phyloP scores from a whole-genome alignment of 306 rosid species.

The Lupinus albus region DNA sequence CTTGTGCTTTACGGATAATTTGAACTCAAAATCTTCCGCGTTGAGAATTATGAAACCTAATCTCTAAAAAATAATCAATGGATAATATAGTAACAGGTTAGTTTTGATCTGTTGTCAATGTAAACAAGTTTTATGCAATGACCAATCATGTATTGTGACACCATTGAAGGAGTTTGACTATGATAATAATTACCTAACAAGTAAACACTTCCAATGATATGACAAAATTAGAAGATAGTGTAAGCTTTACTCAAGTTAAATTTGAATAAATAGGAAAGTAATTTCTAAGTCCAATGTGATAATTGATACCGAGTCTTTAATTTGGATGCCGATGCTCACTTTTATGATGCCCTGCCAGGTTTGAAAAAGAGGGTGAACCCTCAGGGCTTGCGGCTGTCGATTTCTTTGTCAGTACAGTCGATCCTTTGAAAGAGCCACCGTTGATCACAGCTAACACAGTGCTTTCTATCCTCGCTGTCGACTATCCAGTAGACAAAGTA shows the following conservation, averaged over 20 bases:
- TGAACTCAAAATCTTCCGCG: background rate
- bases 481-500: slow-evolving; percentile 93
- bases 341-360: slow-evolving; percentile 54
- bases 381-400: slow-evolving; percentile 87
- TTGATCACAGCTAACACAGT: slow-evolving; percentile 92
- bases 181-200: background rate
- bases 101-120: too few species aligned
- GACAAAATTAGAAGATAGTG: background rate
- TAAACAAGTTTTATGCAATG: background rate
- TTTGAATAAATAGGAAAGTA: background rate
- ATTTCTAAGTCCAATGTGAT: slow-evolving; percentile 3
- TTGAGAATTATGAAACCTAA: too few species aligned
- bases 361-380: slow-evolving; percentile 89
- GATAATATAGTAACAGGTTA: too few species aligned
- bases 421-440: slow-evolving; percentile 97
- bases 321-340: slow-evolving; percentile 36
- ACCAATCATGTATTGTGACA: background rate
- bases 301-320: slow-evolving; percentile 9
- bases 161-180: background rate
- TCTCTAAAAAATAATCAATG: too few species aligned
- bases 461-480: slow-evolving; percentile 96
- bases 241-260: background rate
- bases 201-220: background rate
- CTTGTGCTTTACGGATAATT: slow-evolving; percentile 37
- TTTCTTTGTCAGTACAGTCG: slow-evolving; percentile 98